A percentile compares a stretch with the other conserved stretches of the same genome.
Conservation (phyloP, 495 filamentous ascomycete species). For the Niebla homalea region DNA sequence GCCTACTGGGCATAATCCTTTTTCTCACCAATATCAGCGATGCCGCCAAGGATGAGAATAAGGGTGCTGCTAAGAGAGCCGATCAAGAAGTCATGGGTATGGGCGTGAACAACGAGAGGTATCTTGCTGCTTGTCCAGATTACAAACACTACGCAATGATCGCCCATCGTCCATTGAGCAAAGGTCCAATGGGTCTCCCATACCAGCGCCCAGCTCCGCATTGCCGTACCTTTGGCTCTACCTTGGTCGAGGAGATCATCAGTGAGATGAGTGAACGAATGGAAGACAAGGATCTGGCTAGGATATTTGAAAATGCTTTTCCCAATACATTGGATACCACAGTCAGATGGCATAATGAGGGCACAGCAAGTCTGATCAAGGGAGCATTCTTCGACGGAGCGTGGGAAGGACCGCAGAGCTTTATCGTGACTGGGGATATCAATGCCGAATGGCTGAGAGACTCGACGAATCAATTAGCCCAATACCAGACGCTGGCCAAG, state of each 20-base stretch:
- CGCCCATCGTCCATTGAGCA: conserved; percentile 54
- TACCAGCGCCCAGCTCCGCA: conserved; percentile 69
- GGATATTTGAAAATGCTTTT: conserved; percentile 94
- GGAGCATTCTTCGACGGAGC: conserved; percentile 25
- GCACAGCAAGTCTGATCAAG: conserved; percentile 27
- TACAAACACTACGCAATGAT: conserved; percentile 34
- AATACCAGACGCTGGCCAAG: conserved; percentile 74
- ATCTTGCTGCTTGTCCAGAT: conserved; percentile 33
- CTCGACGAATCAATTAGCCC: conserved; percentile 86
- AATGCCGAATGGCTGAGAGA: conserved; percentile 96
- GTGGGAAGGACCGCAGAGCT: conserved; percentile 79
- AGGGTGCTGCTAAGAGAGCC: background rate
- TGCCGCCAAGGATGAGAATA: background rate
- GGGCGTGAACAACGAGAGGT: conserved; percentile 13
- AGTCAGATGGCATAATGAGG: conserved; percentile 60
- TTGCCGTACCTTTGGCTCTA: conserved; percentile 82
- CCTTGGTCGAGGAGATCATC: conserved; percentile 79
- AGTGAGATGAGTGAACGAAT: conserved; percentile 64
- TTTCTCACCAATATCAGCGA: background rate
- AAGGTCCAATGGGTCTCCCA: conserved; percentile 68
- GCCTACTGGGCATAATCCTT: background rate
- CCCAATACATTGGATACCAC: conserved; percentile 93
- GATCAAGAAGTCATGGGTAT: conserved; percentile 14
- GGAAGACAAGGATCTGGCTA: conserved; percentile 76
- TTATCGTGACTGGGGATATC: conserved; percentile 98